phyloP scores from a whole-genome alignment of 2,329 filamentous ascomycete species.

The Paecilomyces formosus region DNA sequence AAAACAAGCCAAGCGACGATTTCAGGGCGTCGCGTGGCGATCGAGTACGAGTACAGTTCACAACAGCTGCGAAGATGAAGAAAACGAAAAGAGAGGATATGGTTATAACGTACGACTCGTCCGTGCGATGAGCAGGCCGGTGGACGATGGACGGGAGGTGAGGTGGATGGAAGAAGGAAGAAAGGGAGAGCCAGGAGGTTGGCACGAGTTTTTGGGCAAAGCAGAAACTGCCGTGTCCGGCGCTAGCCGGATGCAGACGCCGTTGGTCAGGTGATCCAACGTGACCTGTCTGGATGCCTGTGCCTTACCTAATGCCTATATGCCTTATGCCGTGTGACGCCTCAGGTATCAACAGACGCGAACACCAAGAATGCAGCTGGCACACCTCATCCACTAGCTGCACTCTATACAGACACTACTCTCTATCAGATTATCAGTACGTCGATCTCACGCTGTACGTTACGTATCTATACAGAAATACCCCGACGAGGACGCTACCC shows the following conservation, averaged over 20 bases:
- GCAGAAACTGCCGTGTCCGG: constrained; percentile 2
- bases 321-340: background rate
- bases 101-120: constrained; percentile 18
- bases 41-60: constrained; percentile 29
- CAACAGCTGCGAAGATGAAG: constrained; percentile 8
- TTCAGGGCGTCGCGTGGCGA: constrained; percentile 21
- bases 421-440: background rate
- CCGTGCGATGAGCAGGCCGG: constrained; percentile 1
- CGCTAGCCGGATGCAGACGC: background rate
- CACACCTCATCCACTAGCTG: background rate
- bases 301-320: too few relatives aligned
- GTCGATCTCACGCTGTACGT: background rate
- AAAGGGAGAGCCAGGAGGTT: constrained; percentile 8
- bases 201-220: constrained; percentile 1
- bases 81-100: constrained; percentile 9
- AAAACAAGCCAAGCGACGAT: constrained; percentile 30
- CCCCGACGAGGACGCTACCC: background rate
- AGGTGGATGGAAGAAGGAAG: constrained; percentile 3
- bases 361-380: background rate
- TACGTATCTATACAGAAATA: background rate
- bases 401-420: background rate
- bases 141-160: background rate
- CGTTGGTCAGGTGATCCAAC: constrained; percentile 1
- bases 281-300: background rate
- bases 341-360: background rate